Percentiles rank a stretch among this genome's conserved stretches.
These are phyloP conservation scores for Kodamaea nitidulidarum DNA, from an alignment of 805 yeast species.

Conservation along the genomic window DNA sequence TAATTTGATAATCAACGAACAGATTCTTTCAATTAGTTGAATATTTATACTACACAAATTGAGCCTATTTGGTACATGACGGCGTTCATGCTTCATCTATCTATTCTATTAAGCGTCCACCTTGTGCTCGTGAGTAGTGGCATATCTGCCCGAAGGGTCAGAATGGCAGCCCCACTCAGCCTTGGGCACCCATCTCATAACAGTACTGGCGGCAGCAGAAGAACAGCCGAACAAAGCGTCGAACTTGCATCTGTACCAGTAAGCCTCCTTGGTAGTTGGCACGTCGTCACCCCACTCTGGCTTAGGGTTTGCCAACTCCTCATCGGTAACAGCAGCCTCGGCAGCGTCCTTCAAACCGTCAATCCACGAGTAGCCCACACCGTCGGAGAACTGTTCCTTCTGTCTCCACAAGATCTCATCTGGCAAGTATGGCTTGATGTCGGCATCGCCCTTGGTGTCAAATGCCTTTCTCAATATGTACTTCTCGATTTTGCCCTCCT, in stretches of 20 bases:
- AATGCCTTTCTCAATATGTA: constrained; percentile 96
- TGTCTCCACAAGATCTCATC: constrained; percentile 98
- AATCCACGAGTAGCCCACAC: constrained; percentile 99
- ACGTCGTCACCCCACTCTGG: constrained; percentile 94
- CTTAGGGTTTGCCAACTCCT: constrained; percentile 84
- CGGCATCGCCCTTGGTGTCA: constrained; percentile 83
- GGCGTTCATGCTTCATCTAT: not conserved
- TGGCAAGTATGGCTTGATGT: constrained; percentile 82
- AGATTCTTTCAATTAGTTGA: not conserved
- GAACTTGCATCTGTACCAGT: constrained; percentile 96
- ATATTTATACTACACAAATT: too few species aligned
- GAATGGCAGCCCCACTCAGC: constrained; percentile 99
- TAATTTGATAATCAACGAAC: too few species aligned
- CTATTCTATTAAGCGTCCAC: constrained; percentile 20
- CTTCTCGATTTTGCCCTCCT: constrained; percentile 83
- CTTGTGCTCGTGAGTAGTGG: constrained; percentile 74
- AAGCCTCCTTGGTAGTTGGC: constrained; percentile 97
- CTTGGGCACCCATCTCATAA: constrained; percentile 99
- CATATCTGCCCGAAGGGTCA: constrained; percentile 98
- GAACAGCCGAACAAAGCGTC: constrained; percentile 83
- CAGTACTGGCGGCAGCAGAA: constrained; percentile 91
- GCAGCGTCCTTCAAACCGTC: constrained; percentile 97
- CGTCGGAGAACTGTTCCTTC: constrained; percentile 99
- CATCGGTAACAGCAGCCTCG: constrained; percentile 80
- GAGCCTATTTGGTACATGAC: not conserved